phyloP scores from a whole-genome alignment of 1,284 basidiomycete genomes.

The Pseudozyma pruni region DNA sequence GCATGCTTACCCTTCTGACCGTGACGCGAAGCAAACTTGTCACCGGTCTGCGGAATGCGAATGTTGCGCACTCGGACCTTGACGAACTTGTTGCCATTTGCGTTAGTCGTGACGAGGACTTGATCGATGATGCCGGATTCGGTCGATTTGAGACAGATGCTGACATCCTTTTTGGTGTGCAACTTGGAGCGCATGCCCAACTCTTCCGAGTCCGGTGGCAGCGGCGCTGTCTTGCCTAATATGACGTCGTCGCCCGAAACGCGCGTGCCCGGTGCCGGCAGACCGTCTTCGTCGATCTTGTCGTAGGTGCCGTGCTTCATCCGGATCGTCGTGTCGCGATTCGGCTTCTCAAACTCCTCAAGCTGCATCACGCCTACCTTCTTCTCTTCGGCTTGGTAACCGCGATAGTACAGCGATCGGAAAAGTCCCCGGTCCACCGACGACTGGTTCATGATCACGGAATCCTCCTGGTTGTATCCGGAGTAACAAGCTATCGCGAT shows the following conservation, averaged over 20 bases:
- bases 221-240: constrained; percentile 97
- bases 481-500: constrained; percentile 99
- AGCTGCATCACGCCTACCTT: constrained; percentile 83
- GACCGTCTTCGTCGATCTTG: constrained; percentile 94
- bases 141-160: constrained; percentile 95
- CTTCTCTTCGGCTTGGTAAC: constrained; percentile 97
- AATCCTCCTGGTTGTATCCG: constrained; percentile 99
- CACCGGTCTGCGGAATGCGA: constrained; percentile 94
- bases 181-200: constrained; percentile 90
- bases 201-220: constrained; percentile 95
- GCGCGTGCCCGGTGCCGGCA: constrained; percentile 93
- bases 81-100: constrained; percentile 96
- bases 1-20: constrained; percentile 99
- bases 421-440: constrained; percentile 98
- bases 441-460: constrained; percentile 99
- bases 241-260: constrained; percentile 98
- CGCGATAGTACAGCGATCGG: constrained; percentile 97
- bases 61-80: constrained; percentile 96
- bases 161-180: constrained; percentile 92
- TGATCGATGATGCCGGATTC: constrained; percentile 98
- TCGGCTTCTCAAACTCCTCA: constrained; percentile 98
- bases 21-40: constrained; percentile 99
- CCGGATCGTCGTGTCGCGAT: constrained; percentile 88
- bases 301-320: constrained; percentile 99
- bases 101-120: constrained; percentile 94